Base-by-base conservation (phyloP, 2,329 filamentous ascomycete species). In the Ophiostoma sp. region DNA sequence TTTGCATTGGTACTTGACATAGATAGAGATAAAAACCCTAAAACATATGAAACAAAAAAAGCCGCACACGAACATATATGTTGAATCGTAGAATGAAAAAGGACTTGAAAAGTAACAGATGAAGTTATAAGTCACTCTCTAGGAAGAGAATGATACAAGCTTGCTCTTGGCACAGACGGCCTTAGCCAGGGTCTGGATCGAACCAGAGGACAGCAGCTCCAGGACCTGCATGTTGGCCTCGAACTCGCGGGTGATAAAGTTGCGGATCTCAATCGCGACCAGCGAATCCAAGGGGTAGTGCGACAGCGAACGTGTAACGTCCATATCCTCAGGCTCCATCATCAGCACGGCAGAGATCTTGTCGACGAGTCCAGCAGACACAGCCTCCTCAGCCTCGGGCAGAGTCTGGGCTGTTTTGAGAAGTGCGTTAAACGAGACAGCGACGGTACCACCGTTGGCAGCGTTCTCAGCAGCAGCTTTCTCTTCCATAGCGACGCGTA, bases 191-290 rank as follows among this genome's bases (percentile, higher is more conserved):
- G 69, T 69, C 67, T 71, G 66, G 62, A 2, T 81, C 41, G 78
- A 80, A 2, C 82, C 82, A 71, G 81, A 83, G 7, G 80, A 82
- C 60, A 85, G 75, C 70, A 86, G 74, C 72, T 86, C 83, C 68
- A 86, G 74, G 0, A 86, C 83, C 74, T 85, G 82, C 73, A 85
- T 74, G 69, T 81, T 82, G 14, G 80, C 78, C 73, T 83, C 77
- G 69, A 82, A 78, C 74, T 82, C 81, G 68, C 81, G 79, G 14
- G 79, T 80, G 66, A 83, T 81, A 76, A 80, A 83, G 74, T 83
- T 83, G 27, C 82, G 79, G 67, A 83, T 77, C 75, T 83, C 81
- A 64, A 83, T 81, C 0, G 81, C 81, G 16, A 82, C 79, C 4
- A 84, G 77, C 3, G 81, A 83, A 74, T 83, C 81, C 8, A 83